phyloP scores from a whole-genome alignment of 2,329 filamentous ascomycete genomes.

The Gnomoniopsis sp. region DNA sequence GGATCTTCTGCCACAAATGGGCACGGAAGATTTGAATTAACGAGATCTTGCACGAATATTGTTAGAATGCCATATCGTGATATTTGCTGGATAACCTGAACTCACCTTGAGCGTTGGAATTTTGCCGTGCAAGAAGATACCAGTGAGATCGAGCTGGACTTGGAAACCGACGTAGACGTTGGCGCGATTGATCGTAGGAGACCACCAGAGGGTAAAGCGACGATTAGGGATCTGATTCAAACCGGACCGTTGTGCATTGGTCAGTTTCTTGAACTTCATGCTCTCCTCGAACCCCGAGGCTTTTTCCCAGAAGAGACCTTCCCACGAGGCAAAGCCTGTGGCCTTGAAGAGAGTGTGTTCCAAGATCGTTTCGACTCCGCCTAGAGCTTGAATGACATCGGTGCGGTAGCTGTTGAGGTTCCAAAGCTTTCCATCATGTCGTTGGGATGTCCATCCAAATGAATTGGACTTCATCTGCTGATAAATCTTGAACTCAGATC shows the following conservation, averaged over 20 bases:
- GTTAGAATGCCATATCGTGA: too few species aligned
- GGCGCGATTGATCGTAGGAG: conserved; percentile 61
- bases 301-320: conserved; percentile 89
- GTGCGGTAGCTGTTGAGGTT: conserved; percentile 94
- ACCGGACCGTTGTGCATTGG: conserved; percentile 94
- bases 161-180: conserved; percentile 99
- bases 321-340: conserved; percentile 95
- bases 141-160: conserved; percentile 93
- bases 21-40: conserved; percentile 99
- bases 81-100: too few species aligned
- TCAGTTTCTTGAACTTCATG: conserved; percentile 99
- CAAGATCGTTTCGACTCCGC: conserved; percentile 85
- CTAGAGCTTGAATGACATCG: conserved; percentile 92
- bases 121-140: conserved; percentile 98
- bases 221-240: conserved; percentile 98
- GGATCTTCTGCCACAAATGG: conserved; percentile 99
- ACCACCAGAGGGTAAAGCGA: conserved; percentile 99
- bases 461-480: conserved; percentile 99
- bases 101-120: conserved; percentile 81
- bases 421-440: conserved; percentile 97
- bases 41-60: conserved; percentile 57
- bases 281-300: conserved; percentile 38
- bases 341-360: conserved; percentile 97
- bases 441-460: conserved; percentile 98
- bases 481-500: conserved; percentile 97